These are phyloP conservation scores for Lecanicillium sp. DNA, from an alignment of 2,329 filamentous ascomycete species.

Conservation along the genomic window DNA sequence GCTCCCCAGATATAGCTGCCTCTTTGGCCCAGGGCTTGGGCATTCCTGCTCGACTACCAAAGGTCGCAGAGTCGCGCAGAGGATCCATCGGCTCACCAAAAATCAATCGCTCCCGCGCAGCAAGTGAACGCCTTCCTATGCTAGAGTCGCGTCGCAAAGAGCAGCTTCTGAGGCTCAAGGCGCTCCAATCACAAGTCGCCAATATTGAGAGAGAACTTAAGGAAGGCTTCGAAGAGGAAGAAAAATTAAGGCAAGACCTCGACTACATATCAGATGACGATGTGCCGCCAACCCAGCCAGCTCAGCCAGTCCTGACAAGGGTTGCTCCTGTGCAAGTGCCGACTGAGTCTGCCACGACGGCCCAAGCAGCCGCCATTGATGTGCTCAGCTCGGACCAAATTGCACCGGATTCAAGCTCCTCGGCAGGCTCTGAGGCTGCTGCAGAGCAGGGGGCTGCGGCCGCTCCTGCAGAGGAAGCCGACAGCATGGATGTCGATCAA, in stretches of 20 bases:
- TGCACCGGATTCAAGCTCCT: constrained; percentile 7
- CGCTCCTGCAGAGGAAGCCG: neutral
- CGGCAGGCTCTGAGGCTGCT: neutral
- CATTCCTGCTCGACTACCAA: neutral
- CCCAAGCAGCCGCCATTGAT: too few relatives aligned
- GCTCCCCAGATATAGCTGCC: constrained; percentile 1
- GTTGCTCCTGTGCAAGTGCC: neutral
- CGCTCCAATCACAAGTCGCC: constrained; percentile 40
- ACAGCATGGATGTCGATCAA: neutral
- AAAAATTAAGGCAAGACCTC: constrained; percentile 27
- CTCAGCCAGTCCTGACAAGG: neutral
- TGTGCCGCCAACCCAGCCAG: too few relatives aligned
- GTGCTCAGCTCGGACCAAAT: constrained; percentile 11
- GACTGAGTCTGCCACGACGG: too few relatives aligned
- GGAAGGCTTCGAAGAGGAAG: constrained; percentile 29
- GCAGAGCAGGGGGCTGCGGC: neutral
- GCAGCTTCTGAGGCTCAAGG: constrained; percentile 40
- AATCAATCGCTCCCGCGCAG: constrained; percentile 22
- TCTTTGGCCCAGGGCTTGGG: neutral
- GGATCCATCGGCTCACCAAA: constrained; percentile 21
- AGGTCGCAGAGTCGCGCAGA: constrained; percentile 4
- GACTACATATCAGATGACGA: constrained; percentile 14
- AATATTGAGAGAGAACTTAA: constrained; percentile 44
- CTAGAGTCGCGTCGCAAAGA: constrained; percentile 30
- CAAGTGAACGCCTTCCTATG: constrained; percentile 32